Conservation (phyloP, 768 basidiomycete genomes). For the Filobasidium wieringae region DNA sequence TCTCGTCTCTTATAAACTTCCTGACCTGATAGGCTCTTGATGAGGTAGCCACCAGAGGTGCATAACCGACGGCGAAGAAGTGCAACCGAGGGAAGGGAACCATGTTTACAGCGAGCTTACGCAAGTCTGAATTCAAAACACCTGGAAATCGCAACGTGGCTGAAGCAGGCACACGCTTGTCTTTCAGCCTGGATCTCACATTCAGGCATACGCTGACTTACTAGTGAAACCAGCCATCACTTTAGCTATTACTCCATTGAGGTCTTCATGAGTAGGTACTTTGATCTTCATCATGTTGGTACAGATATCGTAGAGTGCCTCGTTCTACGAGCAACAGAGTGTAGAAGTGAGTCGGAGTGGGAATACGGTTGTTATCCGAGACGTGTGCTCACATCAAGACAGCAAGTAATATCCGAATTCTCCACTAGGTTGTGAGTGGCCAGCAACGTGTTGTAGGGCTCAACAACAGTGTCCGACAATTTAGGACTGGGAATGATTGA, state of each 20-base stretch:
- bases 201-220: constrained; percentile 9
- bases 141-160: constrained; percentile 36
- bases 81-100: constrained; percentile 98
- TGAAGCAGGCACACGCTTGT: background rate
- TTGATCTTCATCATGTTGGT: constrained; percentile 31
- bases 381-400: constrained; percentile 27
- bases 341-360: background rate
- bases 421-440: constrained; percentile 36
- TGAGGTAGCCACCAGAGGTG: constrained; percentile 36
- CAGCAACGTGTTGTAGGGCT: constrained; percentile 37
- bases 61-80: constrained; percentile 93
- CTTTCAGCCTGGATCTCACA: background rate
- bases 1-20: no score
- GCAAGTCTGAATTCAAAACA: constrained; percentile 37
- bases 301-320: constrained; percentile 40
- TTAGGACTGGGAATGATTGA: constrained; percentile 37
- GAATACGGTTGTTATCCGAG: background rate
- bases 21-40: constrained; percentile 25
- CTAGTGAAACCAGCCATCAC: constrained; percentile 91
- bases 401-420: constrained; percentile 33
- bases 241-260: constrained; percentile 59
- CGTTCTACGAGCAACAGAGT: constrained; percentile 25
- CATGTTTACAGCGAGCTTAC: constrained; percentile 39
- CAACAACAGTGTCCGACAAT: constrained; percentile 39
- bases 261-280: constrained; percentile 34